Evolutionary conservation across 495 filamentous ascomycete species (phyloP).

Genomic region (Xylaria acuta): DNA sequence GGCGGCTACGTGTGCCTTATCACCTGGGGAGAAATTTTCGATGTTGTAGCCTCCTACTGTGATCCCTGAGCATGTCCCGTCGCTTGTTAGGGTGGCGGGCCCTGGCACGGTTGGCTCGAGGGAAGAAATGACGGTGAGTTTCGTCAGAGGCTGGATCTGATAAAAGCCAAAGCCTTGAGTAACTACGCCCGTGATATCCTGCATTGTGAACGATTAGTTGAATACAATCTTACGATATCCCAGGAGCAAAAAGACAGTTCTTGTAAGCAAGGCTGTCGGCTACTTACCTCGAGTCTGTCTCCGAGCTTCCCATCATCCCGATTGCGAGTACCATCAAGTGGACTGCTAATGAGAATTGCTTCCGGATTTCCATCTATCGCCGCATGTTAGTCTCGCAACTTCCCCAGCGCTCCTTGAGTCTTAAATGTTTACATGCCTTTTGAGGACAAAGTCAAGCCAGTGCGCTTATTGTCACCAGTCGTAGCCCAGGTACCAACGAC

Average conservation of each 20-base stretch:
- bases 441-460: constrained; percentile 60
- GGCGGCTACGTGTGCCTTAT: constrained; percentile 48
- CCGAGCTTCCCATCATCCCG: constrained; percentile 59
- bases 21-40: constrained; percentile 60
- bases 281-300: constrained; percentile 54
- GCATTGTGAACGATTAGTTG: not conserved
- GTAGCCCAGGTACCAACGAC: constrained; percentile 62
- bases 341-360: constrained; percentile 62
- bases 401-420: not conserved
- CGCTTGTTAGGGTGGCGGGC: constrained; percentile 51
- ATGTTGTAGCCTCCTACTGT: constrained; percentile 67
- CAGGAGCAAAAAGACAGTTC: not conserved
- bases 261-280: too few relatives aligned
- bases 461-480: constrained; percentile 58
- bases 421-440: constrained; percentile 36
- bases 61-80: constrained; percentile 55
- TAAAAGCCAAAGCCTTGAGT: constrained; percentile 66
- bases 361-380: constrained; percentile 65
- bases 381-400: constrained; percentile 7
- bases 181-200: constrained; percentile 62
- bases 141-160: constrained; percentile 61
- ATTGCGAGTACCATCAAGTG: constrained; percentile 65
- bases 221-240: not conserved
- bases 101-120: constrained; percentile 42
- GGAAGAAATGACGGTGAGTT: constrained; percentile 48